Percentiles rank a stretch among this genome's conserved stretches.
phyloP scores from a whole-genome alignment of 306 rosid genomes.

The Malus asiatica region DNA sequence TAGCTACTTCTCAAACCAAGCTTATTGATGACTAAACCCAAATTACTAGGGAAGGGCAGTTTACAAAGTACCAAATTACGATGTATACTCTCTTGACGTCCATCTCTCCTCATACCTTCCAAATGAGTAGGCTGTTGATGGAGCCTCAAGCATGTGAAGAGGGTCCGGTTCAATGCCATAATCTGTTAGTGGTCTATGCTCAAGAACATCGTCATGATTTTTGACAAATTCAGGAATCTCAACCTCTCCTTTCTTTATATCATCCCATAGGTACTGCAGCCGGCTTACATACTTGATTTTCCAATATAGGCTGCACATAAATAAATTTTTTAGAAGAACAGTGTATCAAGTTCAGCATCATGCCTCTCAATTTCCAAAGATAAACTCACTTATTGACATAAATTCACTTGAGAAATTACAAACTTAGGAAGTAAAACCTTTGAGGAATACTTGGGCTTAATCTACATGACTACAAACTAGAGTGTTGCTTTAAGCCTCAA shows the following conservation, averaged over 20 bases:
- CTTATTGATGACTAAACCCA: background rate
- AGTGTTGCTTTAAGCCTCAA: background rate
- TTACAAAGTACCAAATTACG: conserved; percentile 26
- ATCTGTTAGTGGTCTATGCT: conserved; percentile 88
- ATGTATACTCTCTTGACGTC: conserved; percentile 45
- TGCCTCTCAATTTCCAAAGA: background rate
- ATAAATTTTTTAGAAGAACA: background rate
- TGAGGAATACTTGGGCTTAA: background rate
- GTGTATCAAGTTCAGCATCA: background rate
- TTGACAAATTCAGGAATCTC: conserved; percentile 84
- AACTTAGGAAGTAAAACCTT: background rate
- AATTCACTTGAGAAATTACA: no score
- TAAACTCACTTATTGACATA: background rate
- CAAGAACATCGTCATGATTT: conserved; percentile 69
- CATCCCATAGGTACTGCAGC: conserved; percentile 93
- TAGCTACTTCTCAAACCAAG: background rate
- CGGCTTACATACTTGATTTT: conserved; percentile 84
- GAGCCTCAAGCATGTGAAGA: conserved; percentile 49
- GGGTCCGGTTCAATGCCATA: conserved; percentile 91
- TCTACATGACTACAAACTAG: background rate
- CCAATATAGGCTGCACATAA: conserved; percentile 68
- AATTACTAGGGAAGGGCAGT: background rate
- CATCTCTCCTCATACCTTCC: conserved; percentile 72
- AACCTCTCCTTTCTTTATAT: conserved; percentile 64
- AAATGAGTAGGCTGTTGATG: conserved; percentile 51